Base-by-base conservation (phyloP, 2,329 filamentous ascomycete species). In the Talaromyces piceae region DNA sequence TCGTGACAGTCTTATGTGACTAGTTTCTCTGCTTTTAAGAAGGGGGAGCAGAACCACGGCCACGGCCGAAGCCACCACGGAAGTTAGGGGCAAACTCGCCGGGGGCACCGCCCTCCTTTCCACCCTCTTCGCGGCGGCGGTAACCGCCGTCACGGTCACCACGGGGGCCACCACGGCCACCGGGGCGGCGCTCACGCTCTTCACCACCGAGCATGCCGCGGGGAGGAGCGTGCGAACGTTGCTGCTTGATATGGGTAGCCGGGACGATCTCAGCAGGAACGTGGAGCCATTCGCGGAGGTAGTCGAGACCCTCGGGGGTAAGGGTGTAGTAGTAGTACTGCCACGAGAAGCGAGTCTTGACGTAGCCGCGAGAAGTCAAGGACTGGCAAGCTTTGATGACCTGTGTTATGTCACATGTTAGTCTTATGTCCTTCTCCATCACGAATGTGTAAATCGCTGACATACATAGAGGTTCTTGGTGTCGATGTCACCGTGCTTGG, bases 321-420 rank as follows among this genome's bases (percentile, higher is more conserved):
- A 98, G 86, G 77, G 93, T 96, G 86, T 98, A 98, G 88, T 98
- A 98, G 87, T 97, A 95, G 84, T 91, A 95, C 80, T 95, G 90
- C 90, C 90, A 95, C 64, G 90, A 95, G 87, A 98, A 98, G 78
- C 94, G 93, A 68, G 93, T 98, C 88, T 98, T 98, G 79, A 98
- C 84, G 78, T 88, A 97, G 74, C 91, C 91, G 75, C 93, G 91
- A 66, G 91, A 96, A 80, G 85, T 95, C 72, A 98, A 85, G 61
- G 93, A 98, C 82, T 98, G 93, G 79, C 84, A 86, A 70, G 93
- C 93, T 86, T 98, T 98, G 84, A 98, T 88, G 76, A 97, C 78
- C 77, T 81, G 59, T n/a, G n/a, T 59, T 53, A 41, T 20, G 16
- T 57, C 45, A 47, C 41, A 28, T 50, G 25, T 51, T n/a, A 49